These are phyloP conservation scores for Lithohypha guttulata DNA, from an alignment of 2,329 filamentous ascomycete genomes.

Conservation along the genomic window DNA sequence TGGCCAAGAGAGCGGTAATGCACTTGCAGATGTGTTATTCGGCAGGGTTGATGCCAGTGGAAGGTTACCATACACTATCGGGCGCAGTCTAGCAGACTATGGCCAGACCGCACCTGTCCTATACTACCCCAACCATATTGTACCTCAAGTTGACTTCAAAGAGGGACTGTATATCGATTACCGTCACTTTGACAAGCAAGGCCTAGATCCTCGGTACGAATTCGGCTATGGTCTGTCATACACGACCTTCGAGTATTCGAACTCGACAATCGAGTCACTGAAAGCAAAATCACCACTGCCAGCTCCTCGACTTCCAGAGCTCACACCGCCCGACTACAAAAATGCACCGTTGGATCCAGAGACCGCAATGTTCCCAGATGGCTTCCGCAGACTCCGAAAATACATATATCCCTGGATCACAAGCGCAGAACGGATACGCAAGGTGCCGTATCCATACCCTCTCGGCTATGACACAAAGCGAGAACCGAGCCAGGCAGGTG, in stretches of 20 bases:
- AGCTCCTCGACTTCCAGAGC: conserved; percentile 31
- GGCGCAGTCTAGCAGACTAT: conserved; percentile 42
- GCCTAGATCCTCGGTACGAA: conserved; percentile 49
- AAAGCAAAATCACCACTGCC: conserved; percentile 41
- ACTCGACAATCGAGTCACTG: conserved; percentile 40
- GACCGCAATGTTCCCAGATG: conserved; percentile 51
- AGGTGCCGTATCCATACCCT: conserved; percentile 41
- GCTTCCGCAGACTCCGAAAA: conserved; percentile 52
- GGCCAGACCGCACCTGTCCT: conserved; percentile 50
- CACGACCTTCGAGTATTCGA: conserved; percentile 50
- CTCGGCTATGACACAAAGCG: conserved; percentile 44
- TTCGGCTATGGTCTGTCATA: conserved; percentile 54
- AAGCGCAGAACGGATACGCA: conserved; percentile 38
- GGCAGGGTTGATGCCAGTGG: conserved; percentile 53
- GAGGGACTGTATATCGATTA: conserved; percentile 53
- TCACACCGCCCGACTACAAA: conserved; percentile 45
- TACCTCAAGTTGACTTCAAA: conserved; percentile 49
- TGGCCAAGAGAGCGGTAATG: conserved; percentile 65
- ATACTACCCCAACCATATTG: conserved; percentile 48
- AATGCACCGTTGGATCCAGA: conserved; percentile 43
- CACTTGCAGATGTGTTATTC: conserved; percentile 63
- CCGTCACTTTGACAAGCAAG: conserved; percentile 43
- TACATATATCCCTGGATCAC: conserved; percentile 65
- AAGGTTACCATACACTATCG: conserved; percentile 53
- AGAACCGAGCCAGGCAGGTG: conserved; percentile 52